Evolutionary conservation across 2,329 filamentous ascomycete species (phyloP).

Genomic region (Pestalotiopsis sp.): DNA sequence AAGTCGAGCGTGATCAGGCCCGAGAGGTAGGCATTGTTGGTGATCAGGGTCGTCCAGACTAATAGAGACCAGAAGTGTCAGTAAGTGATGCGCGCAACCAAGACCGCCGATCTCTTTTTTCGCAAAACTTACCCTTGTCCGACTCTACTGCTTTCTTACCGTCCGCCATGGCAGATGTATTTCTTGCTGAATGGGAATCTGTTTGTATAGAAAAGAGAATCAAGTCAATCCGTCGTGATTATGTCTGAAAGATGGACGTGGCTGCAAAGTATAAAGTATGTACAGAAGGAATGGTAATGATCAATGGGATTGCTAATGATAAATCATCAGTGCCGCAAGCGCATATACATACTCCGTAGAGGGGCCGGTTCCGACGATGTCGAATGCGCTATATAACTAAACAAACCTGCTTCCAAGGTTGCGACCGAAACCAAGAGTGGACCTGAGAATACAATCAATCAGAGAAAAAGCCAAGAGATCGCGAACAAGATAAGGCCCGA

Average conservation of each 20-base stretch:
- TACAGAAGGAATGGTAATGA: neutral
- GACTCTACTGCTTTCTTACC: conserved; percentile 34
- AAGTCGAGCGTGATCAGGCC: conserved; percentile 82
- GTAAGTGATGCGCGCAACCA: neutral
- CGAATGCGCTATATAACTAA: neutral
- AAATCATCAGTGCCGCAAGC: neutral
- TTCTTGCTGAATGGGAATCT: neutral
- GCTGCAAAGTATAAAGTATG: neutral
- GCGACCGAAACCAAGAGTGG: neutral
- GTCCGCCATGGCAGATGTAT: conserved; percentile 28
- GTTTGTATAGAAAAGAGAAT: neutral
- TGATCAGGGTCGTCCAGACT: conserved; percentile 91
- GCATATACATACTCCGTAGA: neutral
- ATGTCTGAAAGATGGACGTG: neutral
- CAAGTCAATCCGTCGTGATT: neutral
- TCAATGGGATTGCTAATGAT: neutral
- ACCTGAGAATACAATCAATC: neutral
- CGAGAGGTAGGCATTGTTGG: conserved; percentile 79
- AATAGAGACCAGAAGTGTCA: conserved; percentile 17
- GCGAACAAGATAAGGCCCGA: neutral
- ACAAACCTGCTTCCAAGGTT: neutral
- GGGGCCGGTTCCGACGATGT: neutral
- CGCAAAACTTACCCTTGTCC: conserved; percentile 27
- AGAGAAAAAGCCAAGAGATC: neutral
- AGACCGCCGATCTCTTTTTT: neutral